phyloP scores from a whole-genome alignment of 306 rosid genomes.

The Cicer arietinum region DNA sequence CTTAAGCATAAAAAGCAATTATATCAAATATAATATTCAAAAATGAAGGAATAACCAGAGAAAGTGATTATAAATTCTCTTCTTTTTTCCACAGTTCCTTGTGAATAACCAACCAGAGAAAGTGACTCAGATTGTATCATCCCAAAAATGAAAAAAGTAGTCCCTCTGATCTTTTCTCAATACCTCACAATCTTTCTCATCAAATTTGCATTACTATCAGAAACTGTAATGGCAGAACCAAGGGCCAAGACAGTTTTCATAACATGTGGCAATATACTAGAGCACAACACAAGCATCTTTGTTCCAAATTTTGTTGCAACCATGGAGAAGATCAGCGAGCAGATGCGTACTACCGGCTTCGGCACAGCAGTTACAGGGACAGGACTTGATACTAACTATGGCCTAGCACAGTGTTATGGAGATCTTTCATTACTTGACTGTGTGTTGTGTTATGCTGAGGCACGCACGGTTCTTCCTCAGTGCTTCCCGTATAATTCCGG shows the following conservation, averaged over 20 bases:
- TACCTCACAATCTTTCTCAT: slow-evolving; percentile 46
- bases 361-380: slow-evolving; percentile 74
- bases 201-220: slow-evolving; percentile 39
- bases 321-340: slow-evolving; percentile 74
- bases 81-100: slow-evolving; percentile 22
- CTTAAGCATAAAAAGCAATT: too few relatives aligned
- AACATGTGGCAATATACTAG: slow-evolving; percentile 57
- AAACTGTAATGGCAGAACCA: slow-evolving; percentile 65
- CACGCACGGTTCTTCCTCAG: slow-evolving; percentile 80
- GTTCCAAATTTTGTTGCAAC: slow-evolving; percentile 81
- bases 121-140: slow-evolving; percentile 28
- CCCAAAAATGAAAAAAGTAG: slow-evolving; percentile 51
- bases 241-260: slow-evolving; percentile 62
- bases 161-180: slow-evolving; percentile 28
- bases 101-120: slow-evolving; percentile 35
- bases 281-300: slow-evolving; percentile 59
- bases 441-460: slow-evolving; percentile 81
- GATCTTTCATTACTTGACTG: slow-evolving; percentile 88
- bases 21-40: too few relatives aligned
- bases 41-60: background rate
- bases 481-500: slow-evolving; percentile 78
- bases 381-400: slow-evolving; percentile 73
- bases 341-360: slow-evolving; percentile 68
- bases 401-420: slow-evolving; percentile 91
- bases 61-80: slow-evolving; percentile 30